phyloP scores from a whole-genome alignment of 768 basidiomycete genomes.

The Tremella fuciformis region DNA sequence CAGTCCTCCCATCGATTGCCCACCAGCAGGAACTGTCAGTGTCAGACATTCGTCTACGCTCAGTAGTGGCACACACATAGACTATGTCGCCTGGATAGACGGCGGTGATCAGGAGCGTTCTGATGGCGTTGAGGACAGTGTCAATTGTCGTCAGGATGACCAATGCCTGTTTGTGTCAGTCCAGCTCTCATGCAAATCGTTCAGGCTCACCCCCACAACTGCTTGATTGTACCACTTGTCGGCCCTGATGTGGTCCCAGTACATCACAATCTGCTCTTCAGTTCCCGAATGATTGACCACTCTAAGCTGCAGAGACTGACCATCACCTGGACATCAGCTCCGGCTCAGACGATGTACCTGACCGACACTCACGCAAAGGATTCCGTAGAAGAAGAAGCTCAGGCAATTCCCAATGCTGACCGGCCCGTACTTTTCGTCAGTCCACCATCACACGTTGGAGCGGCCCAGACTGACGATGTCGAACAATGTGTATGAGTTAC shows the following conservation, averaged over 20 bases:
- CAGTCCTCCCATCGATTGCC: constrained; percentile 3
- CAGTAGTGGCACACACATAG: not conserved
- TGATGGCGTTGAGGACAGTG: not conserved
- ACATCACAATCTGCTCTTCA: not conserved
- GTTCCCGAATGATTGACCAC: not conserved
- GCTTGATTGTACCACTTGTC: constrained; percentile 1
- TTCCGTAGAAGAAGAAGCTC: not conserved
- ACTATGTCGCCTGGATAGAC: constrained; percentile 1
- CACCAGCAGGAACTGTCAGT: not conserved
- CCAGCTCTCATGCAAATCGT: constrained; percentile 1
- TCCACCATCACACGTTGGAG: too few species aligned
- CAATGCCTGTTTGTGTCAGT: constrained; percentile 4
- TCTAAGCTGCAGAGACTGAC: not conserved
- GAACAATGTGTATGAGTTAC: too few species aligned
- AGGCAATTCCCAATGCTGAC: constrained; percentile 3
- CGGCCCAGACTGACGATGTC: too few species aligned
- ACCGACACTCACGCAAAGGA: not conserved
- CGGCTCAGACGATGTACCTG: too few species aligned
- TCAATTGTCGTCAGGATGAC: constrained; percentile 1
- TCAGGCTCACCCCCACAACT: not conserved
- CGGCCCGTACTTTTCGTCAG: constrained; percentile 3
- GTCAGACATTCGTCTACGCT: too few species aligned
- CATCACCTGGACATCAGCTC: not conserved
- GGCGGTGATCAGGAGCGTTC: constrained; percentile 1
- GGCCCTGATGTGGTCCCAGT: not conserved